Base-by-base conservation (phyloP, 495 filamentous ascomycete species). In the Penicillium chermesinum region DNA sequence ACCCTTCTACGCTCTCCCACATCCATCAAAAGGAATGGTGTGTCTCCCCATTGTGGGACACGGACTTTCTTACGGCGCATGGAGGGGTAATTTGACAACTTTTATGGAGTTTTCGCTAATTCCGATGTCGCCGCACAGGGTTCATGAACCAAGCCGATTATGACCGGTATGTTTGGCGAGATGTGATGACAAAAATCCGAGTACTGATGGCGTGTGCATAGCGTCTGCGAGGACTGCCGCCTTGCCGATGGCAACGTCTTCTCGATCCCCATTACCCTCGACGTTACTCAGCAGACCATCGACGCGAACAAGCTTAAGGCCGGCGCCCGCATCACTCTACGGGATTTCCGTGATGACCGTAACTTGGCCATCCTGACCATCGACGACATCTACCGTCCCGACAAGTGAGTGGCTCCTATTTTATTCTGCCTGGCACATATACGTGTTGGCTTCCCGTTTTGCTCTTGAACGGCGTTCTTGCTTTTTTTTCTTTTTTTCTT, bases 111-210 rank as follows among this genome's bases (percentile, higher is more conserved):
- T 30, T 4, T 30, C 25, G 55, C 67, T 67, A 53, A 71, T 44
- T 46, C 37, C 45, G 48, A 58, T 61, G 41, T 57, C 52, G 35
- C 45, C 38, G 20, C 36, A 43, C 61, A 95, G 89, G 91, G 60
- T 98, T 98, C 74, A 88, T 98, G 88, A 96, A 82, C 67, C 81
- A 97, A 77, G 84, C 86, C 67, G 91, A 98, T 67, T 98, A 96
- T 73, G 84, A 94, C 73, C 79, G 87, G 90, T 95, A 84, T 58
- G 68, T 56, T 25, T n/a, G 17, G 13, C 27, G 33, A 53, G 40
- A 44, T 45, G 42, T n/a, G n/a, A n/a, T n/a, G 41, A 48, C 49
- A 41, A 32, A 13, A 10, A 38, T 9, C 22, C 34, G 6, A 46
- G 33, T 38, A 37, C 38, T 49, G 49, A 58, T 62, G 39, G 50